Base-by-base conservation (phyloP, 805 yeast species). In the Monosporozyma servazzii region DNA sequence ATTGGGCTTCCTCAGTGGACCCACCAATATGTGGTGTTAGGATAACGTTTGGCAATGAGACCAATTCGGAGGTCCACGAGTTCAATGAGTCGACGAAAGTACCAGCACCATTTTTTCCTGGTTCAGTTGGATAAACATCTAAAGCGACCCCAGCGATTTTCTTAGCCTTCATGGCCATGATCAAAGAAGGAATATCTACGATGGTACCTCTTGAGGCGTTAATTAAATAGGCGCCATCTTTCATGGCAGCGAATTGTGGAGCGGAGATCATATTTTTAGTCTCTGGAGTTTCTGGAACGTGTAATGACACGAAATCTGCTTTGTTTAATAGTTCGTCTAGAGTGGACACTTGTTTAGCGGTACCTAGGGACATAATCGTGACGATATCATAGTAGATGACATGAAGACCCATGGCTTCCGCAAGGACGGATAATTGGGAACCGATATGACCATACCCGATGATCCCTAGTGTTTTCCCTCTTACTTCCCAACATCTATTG, bases 371-470 rank as follows among this genome's bases (percentile, higher is more conserved):
- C 99, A 93, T 93, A 69, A 93, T 88, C 79, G 90, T 89, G 51
- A 79, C 66, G 41, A 88, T 86, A 71, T 93, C 99, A 71, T 89
- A 88, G 76, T 91, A 93, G 55, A 91, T 74, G 50, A 93, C 97
- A 60, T 86, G 86, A 96, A 93, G 84, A 73, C 99, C 99, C 82
- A 93, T 82, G 45, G 97, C 81, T 77, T 93, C 99, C 48, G 99
- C 98, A 62, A 93, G 75, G 10, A 93, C 99, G 8, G 96, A 86
- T 68, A 93, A 82, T 75, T 93, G 99, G 48, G 98, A 75, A 62
- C 99, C 99, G 74, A 93, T 93, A 71, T 93, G 99, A 63, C 99
- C 99, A 66, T 93, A 93, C 61, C 99, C 99, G 40, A 93, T 78
- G 64, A 93, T 93, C 55, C 99, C 99, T 62, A 93, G 77, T 47